Evolutionary conservation across 495 filamentous ascomycete species (phyloP), one percentile per base, ranked within the genome.

Genomic region (Hypoxylon cercidicola): DNA sequence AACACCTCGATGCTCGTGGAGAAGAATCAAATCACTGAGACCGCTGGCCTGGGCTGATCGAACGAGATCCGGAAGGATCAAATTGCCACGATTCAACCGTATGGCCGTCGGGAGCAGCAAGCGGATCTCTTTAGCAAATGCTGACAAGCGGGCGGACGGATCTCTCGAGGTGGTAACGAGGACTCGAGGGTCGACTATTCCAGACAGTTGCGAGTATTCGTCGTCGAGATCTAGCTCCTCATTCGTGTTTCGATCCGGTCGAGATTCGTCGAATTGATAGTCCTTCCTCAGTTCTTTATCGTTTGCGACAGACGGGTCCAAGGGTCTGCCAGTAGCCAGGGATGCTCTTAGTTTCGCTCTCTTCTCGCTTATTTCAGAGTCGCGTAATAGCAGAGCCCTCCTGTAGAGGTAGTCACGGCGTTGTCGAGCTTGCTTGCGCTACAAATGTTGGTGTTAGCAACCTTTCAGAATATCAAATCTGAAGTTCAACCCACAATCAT

Each of bases 341-440:
- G 93, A 91, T 47, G 89, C 86, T 75, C 93, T 90, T 19, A 99
- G 79, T 74, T 93, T 90, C 23, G 92, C 86, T 70, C 95, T 84
- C 76, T 96, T 97, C 77, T 96, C 90, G 52, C 90, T 88, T 44
- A 96, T 93, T 68, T 97, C 93, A 57, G 95, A 95, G 81, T 97
- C 90, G 60, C 90, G 90, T 46, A 99, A 89, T 16, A 91, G 68
- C 9, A 81, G 64, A 35, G 72, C 66, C 32, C 66, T 81, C 41
- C 95, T 90, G 75, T 97, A 97, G 70, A 99, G 90, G 77, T 97
- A 99, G 71, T 99, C 95, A 44, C 94, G 85, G 67, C 95, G 87
- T 77, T 93, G 88, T 60, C 93, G 88, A 65, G 89, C 87, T 87
- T 94, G 90, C 83, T 85, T 86, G 69, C 84, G 80, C 81, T 85